Conservation (phyloP, 257 asterid species). For the Solanum chiquidenum region DNA sequence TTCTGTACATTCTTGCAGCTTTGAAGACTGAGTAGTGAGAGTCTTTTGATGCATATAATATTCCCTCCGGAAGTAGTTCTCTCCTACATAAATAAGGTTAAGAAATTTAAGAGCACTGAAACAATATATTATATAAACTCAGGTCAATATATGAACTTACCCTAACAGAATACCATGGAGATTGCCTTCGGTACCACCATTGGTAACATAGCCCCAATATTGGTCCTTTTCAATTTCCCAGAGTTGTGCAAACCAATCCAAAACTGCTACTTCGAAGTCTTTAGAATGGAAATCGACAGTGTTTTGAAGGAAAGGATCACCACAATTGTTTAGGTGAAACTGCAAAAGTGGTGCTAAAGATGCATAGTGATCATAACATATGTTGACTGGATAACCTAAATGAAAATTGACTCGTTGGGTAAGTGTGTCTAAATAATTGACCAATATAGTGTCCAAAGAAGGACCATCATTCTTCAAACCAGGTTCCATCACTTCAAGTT, state of each 20-base stretch:
- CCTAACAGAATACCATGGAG: constrained; percentile 14
- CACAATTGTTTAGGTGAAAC: constrained; percentile 1
- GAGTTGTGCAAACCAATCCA: constrained; percentile 7
- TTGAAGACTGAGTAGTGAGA: not conserved
- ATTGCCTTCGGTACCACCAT: constrained; percentile 20
- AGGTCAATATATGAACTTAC: not conserved
- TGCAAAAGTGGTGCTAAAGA: not conserved
- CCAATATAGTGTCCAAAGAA: not conserved
- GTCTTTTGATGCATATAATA: constrained; percentile 3
- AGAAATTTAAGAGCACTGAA: not conserved
- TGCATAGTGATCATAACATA: not conserved
- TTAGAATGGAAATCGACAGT: constrained; percentile 5
- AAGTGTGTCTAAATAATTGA: not conserved
- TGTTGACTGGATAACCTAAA: not conserved
- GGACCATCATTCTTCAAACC: too few relatives aligned
- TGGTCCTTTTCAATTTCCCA: constrained; percentile 5
- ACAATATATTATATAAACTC: not conserved
- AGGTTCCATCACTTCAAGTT: not conserved
- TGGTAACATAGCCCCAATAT: constrained; percentile 13
- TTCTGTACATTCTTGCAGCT: constrained; percentile 10
- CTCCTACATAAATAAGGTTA: not conserved
- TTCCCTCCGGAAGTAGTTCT: constrained; percentile 1
- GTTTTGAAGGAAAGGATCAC: not conserved
- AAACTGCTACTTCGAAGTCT: constrained; percentile 2
- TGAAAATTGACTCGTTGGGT: not conserved